Evolutionary conservation across 192 early-diverging fungal genomes (phyloP).

Genomic region (Linnemannia elongata): DNA sequence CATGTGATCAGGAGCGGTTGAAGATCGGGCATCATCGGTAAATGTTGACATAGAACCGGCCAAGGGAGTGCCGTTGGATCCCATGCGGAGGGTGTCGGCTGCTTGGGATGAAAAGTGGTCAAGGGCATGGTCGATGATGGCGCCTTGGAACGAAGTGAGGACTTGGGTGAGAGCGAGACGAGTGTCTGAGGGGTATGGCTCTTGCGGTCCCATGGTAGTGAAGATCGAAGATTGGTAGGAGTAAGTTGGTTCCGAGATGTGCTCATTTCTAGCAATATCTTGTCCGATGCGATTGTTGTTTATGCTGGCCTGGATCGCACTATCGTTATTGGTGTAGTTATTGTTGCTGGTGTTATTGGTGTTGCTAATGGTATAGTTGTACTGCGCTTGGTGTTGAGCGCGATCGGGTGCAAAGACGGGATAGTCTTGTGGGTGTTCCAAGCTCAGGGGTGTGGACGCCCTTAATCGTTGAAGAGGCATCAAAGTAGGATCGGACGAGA

Average conservation of each 20-base stretch:
- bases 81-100: neutral
- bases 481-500: neutral
- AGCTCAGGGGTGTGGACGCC: neutral
- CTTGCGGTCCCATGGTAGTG: neutral
- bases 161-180: slow-evolving; percentile 21
- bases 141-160: slow-evolving; percentile 18
- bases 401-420: neutral
- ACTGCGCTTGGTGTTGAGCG: neutral
- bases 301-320: neutral
- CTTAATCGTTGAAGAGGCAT: neutral
- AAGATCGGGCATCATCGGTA: neutral
- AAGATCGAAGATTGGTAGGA: neutral
- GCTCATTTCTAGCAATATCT: neutral
- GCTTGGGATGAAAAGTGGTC: neutral
- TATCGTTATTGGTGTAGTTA: neutral
- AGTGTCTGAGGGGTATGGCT: slow-evolving; percentile 1
- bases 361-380: neutral
- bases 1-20: neutral
- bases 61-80: neutral
- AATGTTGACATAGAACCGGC: neutral
- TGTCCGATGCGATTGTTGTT: neutral
- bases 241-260: slow-evolving; percentile 4
- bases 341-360: neutral
- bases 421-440: neutral
- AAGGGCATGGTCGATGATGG: slow-evolving; percentile 1